Conservation (phyloP, 2,329 filamentous ascomycete species). For the Botryotinia convoluta region DNA sequence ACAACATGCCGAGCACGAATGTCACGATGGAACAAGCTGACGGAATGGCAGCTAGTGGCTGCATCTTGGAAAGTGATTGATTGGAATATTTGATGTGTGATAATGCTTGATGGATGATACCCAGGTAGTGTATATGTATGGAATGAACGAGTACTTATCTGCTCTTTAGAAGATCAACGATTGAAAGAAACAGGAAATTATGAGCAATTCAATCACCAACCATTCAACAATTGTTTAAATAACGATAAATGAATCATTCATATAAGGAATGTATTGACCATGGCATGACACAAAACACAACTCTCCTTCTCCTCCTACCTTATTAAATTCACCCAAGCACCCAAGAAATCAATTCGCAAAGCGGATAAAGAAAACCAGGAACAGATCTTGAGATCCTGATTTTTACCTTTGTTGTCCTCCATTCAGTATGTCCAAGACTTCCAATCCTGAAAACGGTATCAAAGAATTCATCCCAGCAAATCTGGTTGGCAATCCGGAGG, state of each 20-base stretch:
- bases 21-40: conserved; percentile 50
- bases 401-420: not conserved
- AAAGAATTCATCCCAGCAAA: not conserved
- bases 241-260: conserved; percentile 5
- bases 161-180: not conserved
- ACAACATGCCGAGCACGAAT: conserved; percentile 57
- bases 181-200: not conserved
- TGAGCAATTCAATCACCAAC: not conserved
- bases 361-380: not conserved
- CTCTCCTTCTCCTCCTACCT: not conserved
- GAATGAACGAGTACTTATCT: not conserved
- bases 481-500: not conserved
- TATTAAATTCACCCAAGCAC: not conserved
- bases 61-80: conserved; percentile 40
- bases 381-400: not conserved
- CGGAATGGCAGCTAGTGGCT: conserved; percentile 49
- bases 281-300: not conserved
- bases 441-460: not conserved
- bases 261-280: not conserved
- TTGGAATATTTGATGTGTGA: not conserved
- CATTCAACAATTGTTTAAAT: not conserved
- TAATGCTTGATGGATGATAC: not conserved
- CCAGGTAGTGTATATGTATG: not conserved
- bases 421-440: not conserved
- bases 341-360: not conserved